phyloP scores from a whole-genome alignment of 1,284 basidiomycete genomes.

The Moesziomyces antarcticus region DNA sequence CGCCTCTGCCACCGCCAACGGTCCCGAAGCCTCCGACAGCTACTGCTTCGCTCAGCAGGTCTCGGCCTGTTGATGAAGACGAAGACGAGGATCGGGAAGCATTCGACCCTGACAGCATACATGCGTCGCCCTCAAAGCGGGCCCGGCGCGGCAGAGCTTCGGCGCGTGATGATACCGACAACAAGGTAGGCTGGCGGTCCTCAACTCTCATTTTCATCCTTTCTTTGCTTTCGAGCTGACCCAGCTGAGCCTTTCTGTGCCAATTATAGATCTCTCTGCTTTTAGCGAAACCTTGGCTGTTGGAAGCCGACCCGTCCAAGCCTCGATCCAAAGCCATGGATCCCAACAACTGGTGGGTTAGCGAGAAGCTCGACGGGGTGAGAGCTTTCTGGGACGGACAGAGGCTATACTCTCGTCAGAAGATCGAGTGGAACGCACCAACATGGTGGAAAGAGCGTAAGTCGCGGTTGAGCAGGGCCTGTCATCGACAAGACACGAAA shows the following conservation, averaged over 20 bases:
- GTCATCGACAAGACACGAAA: no score
- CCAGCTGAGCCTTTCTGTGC: not conserved
- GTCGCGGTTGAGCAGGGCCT: slow-evolving; percentile 36
- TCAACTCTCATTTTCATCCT: not conserved
- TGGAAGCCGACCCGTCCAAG: slow-evolving; percentile 70
- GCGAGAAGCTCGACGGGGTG: slow-evolving; percentile 72
- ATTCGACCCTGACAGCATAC: slow-evolving; percentile 14
- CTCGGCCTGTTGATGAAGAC: slow-evolving; percentile 11
- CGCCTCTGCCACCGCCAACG: not conserved
- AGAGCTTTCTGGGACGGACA: slow-evolving; percentile 75
- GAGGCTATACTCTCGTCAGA: slow-evolving; percentile 73
- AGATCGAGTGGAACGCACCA: slow-evolving; percentile 75
- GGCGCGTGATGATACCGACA: slow-evolving; percentile 14
- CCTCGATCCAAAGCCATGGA: slow-evolving; percentile 67
- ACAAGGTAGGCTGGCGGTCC: slow-evolving; percentile 9
- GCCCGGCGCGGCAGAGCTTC: slow-evolving; percentile 16
- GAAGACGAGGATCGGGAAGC: slow-evolving; percentile 12
- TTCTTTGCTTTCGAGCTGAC: not conserved
- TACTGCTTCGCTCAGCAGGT: not conserved
- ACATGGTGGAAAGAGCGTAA: slow-evolving; percentile 75
- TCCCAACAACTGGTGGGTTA: slow-evolving; percentile 77
- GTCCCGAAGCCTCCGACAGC: not conserved
- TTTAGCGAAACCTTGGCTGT: slow-evolving; percentile 75
- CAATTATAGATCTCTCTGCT: slow-evolving; percentile 67
- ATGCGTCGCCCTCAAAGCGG: slow-evolving; percentile 26